Conservation (phyloP, 495 filamentous ascomycete species). For the Aspergillus nanangensis region DNA sequence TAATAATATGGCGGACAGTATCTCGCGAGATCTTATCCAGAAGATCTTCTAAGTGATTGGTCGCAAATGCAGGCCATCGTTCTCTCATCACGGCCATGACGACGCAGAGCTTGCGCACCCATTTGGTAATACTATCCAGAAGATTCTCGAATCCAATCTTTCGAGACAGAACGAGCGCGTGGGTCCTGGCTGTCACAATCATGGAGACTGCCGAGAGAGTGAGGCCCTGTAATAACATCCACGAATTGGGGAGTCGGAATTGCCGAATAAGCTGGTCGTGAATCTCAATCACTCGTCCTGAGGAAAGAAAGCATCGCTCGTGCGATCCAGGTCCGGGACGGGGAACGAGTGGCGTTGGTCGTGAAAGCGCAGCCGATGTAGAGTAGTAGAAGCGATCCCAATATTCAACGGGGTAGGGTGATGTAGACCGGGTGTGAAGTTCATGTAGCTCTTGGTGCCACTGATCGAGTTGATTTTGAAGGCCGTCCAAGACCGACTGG, state of each 20-base stretch:
- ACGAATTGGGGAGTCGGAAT: conserved; percentile 1
- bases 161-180: neutral
- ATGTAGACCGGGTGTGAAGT: neutral
- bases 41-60: neutral
- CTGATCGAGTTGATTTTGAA: neutral
- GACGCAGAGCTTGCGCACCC: conserved; percentile 1
- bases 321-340: neutral
- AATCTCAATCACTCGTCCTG: neutral
- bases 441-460: conserved; percentile 1
- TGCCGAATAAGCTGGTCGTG: conserved; percentile 1
- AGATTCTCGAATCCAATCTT: neutral
- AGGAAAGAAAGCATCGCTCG: conserved; percentile 2
- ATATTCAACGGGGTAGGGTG: conserved; percentile 2
- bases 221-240: conserved; percentile 1
- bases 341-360: neutral
- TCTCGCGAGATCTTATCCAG: conserved; percentile 1
- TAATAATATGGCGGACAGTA: neutral
- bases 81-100: conserved; percentile 2
- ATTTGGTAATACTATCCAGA: conserved; percentile 1
- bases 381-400: conserved; percentile 3
- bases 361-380: neutral
- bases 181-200: neutral
- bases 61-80: neutral
- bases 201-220: neutral
- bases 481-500: neutral